Conservation (phyloP, 345 rosid species). For the Eutrema japonicum region DNA sequence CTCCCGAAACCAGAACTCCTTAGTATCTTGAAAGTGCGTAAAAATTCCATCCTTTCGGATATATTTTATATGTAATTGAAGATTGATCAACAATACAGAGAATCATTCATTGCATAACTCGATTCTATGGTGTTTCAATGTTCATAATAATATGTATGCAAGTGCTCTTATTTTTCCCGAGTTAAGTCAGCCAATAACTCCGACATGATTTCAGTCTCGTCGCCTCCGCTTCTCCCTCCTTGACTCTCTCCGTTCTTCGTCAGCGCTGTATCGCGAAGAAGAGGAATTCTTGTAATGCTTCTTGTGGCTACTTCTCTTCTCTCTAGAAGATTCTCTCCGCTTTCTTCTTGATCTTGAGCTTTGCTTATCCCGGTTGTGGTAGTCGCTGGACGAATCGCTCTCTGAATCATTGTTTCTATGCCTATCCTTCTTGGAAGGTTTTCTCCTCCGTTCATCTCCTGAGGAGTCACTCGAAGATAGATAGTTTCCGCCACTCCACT, state of each 20-base stretch:
- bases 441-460: conserved; percentile 66
- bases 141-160: background rate
- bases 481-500: conserved; percentile 28
- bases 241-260: conserved; percentile 45
- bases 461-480: conserved; percentile 50
- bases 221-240: conserved; percentile 54
- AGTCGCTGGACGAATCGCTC: conserved; percentile 61
- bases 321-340: conserved; percentile 52
- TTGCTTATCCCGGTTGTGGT: conserved; percentile 42
- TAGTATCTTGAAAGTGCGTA: no score
- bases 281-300: conserved; percentile 59
- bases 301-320: conserved; percentile 67
- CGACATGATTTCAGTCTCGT: conserved; percentile 44
- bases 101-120: conserved; percentile 11
- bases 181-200: conserved; percentile 2
- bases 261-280: conserved; percentile 47
- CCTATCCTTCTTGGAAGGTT: conserved; percentile 49
- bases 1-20: no score
- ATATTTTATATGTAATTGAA: no score
- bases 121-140: background rate
- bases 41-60: no score
- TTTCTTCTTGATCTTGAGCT: conserved; percentile 63
- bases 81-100: background rate
- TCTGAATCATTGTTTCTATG: conserved; percentile 58
- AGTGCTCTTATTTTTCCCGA: background rate